Percentiles rank a stretch among this genome's conserved stretches.
These are phyloP conservation scores for Phylloporus sp. DNA, from an alignment of 768 basidiomycete genomes.

Conservation along the genomic window DNA sequence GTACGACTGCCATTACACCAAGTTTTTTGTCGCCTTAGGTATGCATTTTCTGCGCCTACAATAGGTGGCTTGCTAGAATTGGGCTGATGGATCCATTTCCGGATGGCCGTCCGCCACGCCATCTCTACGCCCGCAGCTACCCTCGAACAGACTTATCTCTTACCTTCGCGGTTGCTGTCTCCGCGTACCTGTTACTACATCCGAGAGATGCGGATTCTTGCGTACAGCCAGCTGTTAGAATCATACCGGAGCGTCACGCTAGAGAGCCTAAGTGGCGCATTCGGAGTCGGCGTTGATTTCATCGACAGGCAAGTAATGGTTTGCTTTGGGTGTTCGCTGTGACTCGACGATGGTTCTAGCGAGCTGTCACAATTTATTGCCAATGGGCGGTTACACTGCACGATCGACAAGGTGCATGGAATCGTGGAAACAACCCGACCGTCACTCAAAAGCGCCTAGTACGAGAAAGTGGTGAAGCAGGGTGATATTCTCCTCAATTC, in stretches of 20 bases:
- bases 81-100: conserved; percentile 7
- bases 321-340: not conserved
- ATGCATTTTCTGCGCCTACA: conserved; percentile 15
- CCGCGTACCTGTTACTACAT: conserved; percentile 88
- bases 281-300: conserved; percentile 85
- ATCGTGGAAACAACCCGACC: conserved; percentile 88
- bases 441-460: conserved; percentile 75
- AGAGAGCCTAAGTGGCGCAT: conserved; percentile 77
- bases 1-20: conserved; percentile 91
- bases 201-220: conserved; percentile 93
- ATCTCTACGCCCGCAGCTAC: conserved; percentile 50
- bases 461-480: conserved; percentile 89
- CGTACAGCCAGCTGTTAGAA: conserved; percentile 87
- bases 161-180: conserved; percentile 81
- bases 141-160: conserved; percentile 80
- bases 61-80: not conserved
- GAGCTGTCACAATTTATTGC: conserved; percentile 93
- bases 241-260: conserved; percentile 86
- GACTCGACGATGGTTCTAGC: conserved; percentile 36
- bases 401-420: conserved; percentile 93
- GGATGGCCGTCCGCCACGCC: not conserved
- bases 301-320: conserved; percentile 66
- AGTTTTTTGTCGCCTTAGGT: conserved; percentile 91
- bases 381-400: conserved; percentile 74
- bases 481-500: conserved; percentile 86